A percentile compares a stretch with the other conserved stretches of the same genome.
Conservation (phyloP, 2,329 filamentous ascomycete species). For the Bipolaris gigantea region DNA sequence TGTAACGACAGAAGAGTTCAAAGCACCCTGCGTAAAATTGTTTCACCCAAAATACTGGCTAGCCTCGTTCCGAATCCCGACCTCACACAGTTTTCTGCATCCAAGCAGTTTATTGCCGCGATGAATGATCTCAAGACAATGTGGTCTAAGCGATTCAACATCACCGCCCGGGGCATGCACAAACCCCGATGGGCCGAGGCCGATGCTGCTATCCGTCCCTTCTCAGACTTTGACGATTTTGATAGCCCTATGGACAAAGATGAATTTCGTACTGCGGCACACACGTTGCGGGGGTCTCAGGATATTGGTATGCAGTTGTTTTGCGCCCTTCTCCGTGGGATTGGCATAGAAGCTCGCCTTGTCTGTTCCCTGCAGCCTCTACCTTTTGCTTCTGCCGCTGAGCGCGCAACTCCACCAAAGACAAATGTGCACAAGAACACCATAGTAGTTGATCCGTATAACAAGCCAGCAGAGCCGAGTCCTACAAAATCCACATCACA, state of each 20-base stretch:
- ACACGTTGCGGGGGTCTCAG: conserved; percentile 73
- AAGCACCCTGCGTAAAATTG: conserved; percentile 53
- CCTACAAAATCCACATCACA: conserved; percentile 24
- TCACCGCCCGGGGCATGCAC: conserved; percentile 59
- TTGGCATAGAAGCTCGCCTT: conserved; percentile 77
- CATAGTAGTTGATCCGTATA: conserved; percentile 39
- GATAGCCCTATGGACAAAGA: conserved; percentile 69
- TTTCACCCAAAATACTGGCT: conserved; percentile 66
- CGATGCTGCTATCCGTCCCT: conserved; percentile 59
- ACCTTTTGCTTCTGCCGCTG: conserved; percentile 59
- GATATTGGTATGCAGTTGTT: conserved; percentile 90
- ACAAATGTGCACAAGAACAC: conserved; percentile 23
- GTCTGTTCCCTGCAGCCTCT: conserved; percentile 90
- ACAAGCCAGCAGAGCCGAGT: conserved; percentile 19
- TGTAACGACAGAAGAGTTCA: conserved; percentile 78
- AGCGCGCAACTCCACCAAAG: conserved; percentile 36
- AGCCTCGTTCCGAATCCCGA: conserved; percentile 70
- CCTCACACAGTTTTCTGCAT: conserved; percentile 72
- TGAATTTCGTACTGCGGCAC: conserved; percentile 74
- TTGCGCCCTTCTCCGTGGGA: conserved; percentile 80
- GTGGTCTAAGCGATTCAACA: conserved; percentile 70
- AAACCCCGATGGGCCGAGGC: conserved; percentile 70
- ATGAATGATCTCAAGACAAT: conserved; percentile 68
- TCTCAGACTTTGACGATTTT: conserved; percentile 57
- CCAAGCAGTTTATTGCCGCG: conserved; percentile 76